Percentiles rank a stretch among this genome's conserved stretches.
Conservation (phyloP, 257 asterid species). For the Solanum raphanifolium region DNA sequence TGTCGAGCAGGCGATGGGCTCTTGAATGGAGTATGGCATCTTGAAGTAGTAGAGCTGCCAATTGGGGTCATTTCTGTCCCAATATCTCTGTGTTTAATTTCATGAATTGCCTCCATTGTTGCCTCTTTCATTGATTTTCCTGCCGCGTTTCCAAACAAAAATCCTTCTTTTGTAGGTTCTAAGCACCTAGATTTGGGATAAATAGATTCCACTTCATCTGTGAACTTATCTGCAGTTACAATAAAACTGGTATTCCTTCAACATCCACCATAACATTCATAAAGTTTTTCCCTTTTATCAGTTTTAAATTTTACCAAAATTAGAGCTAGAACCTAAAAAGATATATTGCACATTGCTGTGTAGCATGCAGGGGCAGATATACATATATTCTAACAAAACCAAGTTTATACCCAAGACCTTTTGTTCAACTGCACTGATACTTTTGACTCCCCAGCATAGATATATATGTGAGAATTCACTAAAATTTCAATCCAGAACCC, state of each 20-base stretch:
- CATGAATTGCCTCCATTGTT: constrained; percentile 18
- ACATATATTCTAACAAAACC: not conserved
- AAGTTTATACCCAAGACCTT: not conserved
- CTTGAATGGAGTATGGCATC: constrained; percentile 85
- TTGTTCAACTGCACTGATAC: not conserved
- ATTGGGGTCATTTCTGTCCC: constrained; percentile 99
- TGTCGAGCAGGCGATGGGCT: constrained; percentile 79
- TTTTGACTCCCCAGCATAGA: not conserved
- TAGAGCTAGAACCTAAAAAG: not conserved
- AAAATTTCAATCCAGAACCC: not conserved
- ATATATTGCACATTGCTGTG: not conserved
- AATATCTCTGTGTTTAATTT: constrained; percentile 59
- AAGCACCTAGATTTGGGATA: constrained; percentile 40
- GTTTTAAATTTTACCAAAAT: not conserved
- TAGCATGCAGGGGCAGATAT: not conserved
- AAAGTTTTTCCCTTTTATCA: not conserved
- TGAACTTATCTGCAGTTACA: constrained; percentile 67
- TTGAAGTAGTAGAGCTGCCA: constrained; percentile 83
- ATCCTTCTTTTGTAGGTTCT: constrained; percentile 64
- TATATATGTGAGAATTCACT: not conserved
- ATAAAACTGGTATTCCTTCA: not conserved
- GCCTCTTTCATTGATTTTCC: constrained; percentile 22
- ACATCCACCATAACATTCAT: not conserved
- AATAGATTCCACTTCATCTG: constrained; percentile 32
- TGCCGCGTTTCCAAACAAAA: constrained; percentile 37